Evolutionary conservation across 345 rosid genomes (phyloP), one percentile per base, ranked within the genome.

Genomic region (Combretum micranthum): DNA sequence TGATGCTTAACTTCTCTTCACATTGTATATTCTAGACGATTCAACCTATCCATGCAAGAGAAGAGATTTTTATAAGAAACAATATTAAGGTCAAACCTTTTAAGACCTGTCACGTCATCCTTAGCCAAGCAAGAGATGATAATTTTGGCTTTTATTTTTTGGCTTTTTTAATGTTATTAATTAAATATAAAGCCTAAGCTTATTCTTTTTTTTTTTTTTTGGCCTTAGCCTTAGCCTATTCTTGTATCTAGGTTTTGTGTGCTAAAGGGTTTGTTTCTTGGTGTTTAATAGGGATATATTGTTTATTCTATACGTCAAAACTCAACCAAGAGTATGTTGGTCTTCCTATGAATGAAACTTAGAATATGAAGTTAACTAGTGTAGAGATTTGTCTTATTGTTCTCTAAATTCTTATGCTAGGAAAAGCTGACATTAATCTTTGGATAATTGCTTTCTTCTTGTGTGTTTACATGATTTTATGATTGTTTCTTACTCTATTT

Each of bases 41-140:
- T 22, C 32, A 5, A 53, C 59, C 73, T 72, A 16, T 64, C 60
- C 62, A 23, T 80, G 69, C 74, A 93, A 97, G 97, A 59, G 92
- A 89, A 50, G 97, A 85, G 84, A 83, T 83, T 70, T 52, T 60
- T 54, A 21, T 93, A 57, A 81, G 91, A 69, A 87, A 61, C 63
- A 87, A 93, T 76, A 83, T 87, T 42, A 87, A 87, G 79, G 96
- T 89, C 13, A 90, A 69, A 82, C 96, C 97, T 70, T 93, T 89
- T 69, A 87, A 75, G 79, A 89, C 99, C 5, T 85, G 82, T 72
- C 99, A 89, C 79, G 83, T 77, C 62, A 83, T 93, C 22, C 83
- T 73, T 37, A 89, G 96, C 82, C 99, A 89, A 88, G 99, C 83
- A 55, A 63, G 20, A 39, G 39, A 32, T 32, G 39, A 32, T 4